Evolutionary conservation across 2,329 filamentous ascomycete species (phyloP).

Genomic region (Fusarium sp.): DNA sequence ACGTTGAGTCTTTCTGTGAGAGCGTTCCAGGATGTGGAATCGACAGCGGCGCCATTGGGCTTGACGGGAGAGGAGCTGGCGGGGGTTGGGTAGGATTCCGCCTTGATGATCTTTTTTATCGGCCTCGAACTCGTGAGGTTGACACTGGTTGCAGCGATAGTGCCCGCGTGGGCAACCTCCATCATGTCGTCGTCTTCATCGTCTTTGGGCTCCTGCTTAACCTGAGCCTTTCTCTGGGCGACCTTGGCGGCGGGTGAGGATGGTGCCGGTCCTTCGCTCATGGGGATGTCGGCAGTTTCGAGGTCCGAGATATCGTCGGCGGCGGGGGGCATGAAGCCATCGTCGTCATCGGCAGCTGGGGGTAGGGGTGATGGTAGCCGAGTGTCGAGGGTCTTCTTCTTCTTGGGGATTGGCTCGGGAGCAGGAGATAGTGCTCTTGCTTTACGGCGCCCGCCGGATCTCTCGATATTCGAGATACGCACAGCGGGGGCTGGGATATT

Average conservation of each 20-base stretch:
- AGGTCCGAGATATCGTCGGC: constrained; percentile 66
- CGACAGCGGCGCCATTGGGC: constrained; percentile 66
- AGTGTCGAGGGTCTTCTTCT: constrained; percentile 61
- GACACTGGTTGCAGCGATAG: constrained; percentile 72
- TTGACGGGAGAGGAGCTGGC: constrained; percentile 78
- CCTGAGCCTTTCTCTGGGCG: constrained; percentile 71
- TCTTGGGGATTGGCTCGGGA: constrained; percentile 63
- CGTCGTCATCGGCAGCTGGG: constrained; percentile 60
- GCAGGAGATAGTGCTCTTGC: constrained; percentile 81
- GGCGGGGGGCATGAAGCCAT: constrained; percentile 59
- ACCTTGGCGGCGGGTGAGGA: constrained; percentile 87
- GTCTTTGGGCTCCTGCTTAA: constrained; percentile 61
- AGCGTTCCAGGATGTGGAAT: constrained; percentile 87
- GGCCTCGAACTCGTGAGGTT: constrained; percentile 82
- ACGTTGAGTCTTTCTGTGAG: constrained; percentile 88
- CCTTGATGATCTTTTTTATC: constrained; percentile 75
- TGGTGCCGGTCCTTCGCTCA: constrained; percentile 78
- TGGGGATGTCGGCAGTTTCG: constrained; percentile 63
- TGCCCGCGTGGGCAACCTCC: constrained; percentile 81
- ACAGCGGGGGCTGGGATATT: constrained; percentile 67
- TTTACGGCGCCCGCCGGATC: constrained; percentile 79
- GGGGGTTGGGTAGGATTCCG: constrained; percentile 71
- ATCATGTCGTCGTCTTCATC: constrained; percentile 84
- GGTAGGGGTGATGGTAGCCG: constrained; percentile 57
- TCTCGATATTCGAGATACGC: constrained; percentile 67